Percentiles rank a stretch among this genome's conserved stretches.
Evolutionary conservation across 2,329 filamentous ascomycete species (phyloP).

Genomic region (Keithomyces neogunnii): DNA sequence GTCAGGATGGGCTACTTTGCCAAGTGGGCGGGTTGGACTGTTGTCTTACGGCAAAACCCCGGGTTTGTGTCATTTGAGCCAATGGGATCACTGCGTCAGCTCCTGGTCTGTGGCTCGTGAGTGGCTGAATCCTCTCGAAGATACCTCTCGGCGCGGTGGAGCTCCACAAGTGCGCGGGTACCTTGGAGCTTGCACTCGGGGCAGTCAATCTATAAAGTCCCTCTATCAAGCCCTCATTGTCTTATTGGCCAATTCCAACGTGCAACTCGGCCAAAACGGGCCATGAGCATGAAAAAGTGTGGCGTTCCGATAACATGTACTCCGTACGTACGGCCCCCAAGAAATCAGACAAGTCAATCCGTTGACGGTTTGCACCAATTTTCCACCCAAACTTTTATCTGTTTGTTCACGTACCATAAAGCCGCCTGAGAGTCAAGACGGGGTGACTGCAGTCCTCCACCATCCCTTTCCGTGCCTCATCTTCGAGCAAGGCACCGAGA

Average conservation of each 20-base stretch:
- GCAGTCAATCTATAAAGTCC: neutral
- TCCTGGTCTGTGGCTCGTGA: neutral
- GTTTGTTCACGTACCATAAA: neutral
- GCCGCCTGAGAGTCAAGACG: too few species aligned
- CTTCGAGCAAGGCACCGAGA: neutral
- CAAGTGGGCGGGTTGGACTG: slow-evolving; percentile 1
- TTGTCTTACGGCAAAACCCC: neutral
- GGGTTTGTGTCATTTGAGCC: neutral
- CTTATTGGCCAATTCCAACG: slow-evolving; percentile 1
- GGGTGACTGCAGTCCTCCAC: too few species aligned
- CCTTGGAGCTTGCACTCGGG: too few species aligned
- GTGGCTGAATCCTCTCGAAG: neutral
- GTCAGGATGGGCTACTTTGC: slow-evolving; percentile 4
- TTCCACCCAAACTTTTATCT: neutral
- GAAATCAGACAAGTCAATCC: neutral
- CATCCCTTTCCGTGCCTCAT: too few species aligned
- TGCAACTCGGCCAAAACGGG: neutral
- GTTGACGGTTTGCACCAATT: neutral
- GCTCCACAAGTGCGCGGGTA: too few species aligned
- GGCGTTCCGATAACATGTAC: neutral
- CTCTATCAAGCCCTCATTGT: neutral
- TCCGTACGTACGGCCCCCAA: neutral
- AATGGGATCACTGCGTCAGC: neutral
- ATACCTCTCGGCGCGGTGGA: too few species aligned
- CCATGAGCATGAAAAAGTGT: neutral